phyloP scores from a whole-genome alignment of 23 red algal genomes.

The Chondrus crispus region DNA sequence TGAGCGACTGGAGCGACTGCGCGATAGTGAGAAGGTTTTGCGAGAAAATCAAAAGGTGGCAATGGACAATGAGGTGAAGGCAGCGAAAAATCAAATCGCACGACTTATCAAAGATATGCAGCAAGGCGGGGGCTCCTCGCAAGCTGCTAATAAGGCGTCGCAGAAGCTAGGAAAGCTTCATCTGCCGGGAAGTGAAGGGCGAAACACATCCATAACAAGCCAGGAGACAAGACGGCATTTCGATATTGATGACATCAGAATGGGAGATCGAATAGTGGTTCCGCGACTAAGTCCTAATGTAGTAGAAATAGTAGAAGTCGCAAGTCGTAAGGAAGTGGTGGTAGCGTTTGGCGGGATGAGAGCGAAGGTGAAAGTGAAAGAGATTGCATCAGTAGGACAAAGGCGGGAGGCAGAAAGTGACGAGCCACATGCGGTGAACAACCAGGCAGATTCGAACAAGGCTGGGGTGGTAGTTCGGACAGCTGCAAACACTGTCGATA shows the following conservation, averaged over 20 bases:
- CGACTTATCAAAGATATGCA: conserved; percentile 72
- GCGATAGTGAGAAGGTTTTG: conserved; percentile 45
- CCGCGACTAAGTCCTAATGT: not conserved
- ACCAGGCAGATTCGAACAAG: not conserved
- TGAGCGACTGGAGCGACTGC: conserved; percentile 11
- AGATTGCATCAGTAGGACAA: not conserved
- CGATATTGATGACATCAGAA: conserved; percentile 23
- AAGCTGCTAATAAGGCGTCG: conserved; percentile 42
- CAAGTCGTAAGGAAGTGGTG: conserved; percentile 62
- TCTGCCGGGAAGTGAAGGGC: not conserved
- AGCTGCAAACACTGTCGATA: conserved; percentile 66
- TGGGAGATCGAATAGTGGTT: conserved; percentile 71
- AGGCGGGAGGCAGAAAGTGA: not conserved
- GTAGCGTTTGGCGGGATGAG: conserved; percentile 62
- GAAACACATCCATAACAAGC: not conserved
- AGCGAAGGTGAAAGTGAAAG: conserved; percentile 55
- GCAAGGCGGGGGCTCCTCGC: conserved; percentile 44
- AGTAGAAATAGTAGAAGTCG: conserved; percentile 57
- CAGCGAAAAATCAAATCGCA: conserved; percentile 61
- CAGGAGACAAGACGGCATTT: not conserved
- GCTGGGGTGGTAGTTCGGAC: not conserved
- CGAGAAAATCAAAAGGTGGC: conserved; percentile 33
- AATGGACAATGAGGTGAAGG: conserved; percentile 53
- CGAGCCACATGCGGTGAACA: not conserved
- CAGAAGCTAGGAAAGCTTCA: conserved; percentile 42